Percentiles rank a stretch among this genome's conserved stretches.
Conservation (phyloP, 108 stramenopile species). For the Seminavis robusta region DNA sequence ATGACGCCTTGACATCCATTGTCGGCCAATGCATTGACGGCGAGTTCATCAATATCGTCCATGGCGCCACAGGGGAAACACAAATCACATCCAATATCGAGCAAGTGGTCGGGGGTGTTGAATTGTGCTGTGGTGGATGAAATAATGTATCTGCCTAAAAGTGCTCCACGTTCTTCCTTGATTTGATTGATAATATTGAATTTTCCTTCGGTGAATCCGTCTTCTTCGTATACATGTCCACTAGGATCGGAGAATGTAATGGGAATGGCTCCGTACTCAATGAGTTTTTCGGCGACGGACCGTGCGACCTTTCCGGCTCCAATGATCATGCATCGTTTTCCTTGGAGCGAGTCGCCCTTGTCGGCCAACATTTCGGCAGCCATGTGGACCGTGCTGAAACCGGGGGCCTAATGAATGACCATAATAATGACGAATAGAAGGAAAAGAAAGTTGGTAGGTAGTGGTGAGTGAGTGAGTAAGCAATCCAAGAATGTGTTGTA, state of each 20-base stretch:
- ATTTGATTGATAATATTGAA: slow-evolving; percentile 88
- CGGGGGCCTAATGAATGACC: slow-evolving; percentile 85
- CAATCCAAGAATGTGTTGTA: too few species aligned
- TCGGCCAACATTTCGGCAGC: slow-evolving; percentile 87
- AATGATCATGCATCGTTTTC: slow-evolving; percentile 91
- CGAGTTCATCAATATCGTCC: slow-evolving; percentile 71
- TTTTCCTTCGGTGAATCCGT: slow-evolving; percentile 88
- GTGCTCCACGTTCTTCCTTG: slow-evolving; percentile 93
- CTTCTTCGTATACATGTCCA: slow-evolving; percentile 95
- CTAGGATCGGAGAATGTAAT: slow-evolving; percentile 90
- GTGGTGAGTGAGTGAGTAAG: background rate
- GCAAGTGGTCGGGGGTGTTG: slow-evolving; percentile 73
- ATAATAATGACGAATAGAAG: slow-evolving; percentile 11
- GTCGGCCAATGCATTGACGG: slow-evolving; percentile 77
- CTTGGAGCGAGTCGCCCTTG: slow-evolving; percentile 84
- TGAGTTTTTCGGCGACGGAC: slow-evolving; percentile 83
- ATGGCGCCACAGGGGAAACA: slow-evolving; percentile 89
- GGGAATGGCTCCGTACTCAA: slow-evolving; percentile 94
- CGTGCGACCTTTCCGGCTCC: slow-evolving; percentile 95
- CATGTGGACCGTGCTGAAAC: slow-evolving; percentile 90
- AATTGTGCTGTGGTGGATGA: slow-evolving; percentile 84
- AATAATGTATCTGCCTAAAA: slow-evolving; percentile 87
- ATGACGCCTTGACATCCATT: slow-evolving; percentile 90
- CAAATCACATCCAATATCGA: slow-evolving; percentile 89
- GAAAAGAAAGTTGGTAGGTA: background rate